phyloP scores from a whole-genome alignment of 129 eudicot species.

The Smallanthus sonchifolius region DNA sequence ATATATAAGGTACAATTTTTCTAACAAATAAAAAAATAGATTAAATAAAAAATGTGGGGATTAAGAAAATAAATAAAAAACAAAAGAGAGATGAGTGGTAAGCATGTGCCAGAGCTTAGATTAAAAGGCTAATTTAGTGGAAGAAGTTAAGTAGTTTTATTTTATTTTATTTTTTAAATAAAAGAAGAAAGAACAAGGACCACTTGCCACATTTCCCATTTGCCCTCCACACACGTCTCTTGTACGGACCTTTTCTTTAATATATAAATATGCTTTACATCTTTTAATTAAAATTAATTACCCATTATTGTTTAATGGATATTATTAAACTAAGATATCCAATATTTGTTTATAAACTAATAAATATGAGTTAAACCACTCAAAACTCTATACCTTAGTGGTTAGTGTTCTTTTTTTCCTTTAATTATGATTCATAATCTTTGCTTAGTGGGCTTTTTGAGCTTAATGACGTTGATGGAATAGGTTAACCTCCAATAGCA shows the following conservation, averaged over 20 bases:
- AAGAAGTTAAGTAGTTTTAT: constrained; percentile 9
- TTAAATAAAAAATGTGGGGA: background rate
- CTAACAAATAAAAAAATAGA: background rate
- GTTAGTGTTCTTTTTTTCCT: background rate
- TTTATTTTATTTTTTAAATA: background rate
- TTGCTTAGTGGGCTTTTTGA: too few species aligned
- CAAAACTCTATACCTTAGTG: background rate
- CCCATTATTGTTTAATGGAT: background rate
- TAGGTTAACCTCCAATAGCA: constrained; percentile 14
- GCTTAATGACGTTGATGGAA: background rate
- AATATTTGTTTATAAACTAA: background rate
- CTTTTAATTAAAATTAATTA: background rate
- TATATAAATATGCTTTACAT: background rate
- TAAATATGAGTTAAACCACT: background rate
- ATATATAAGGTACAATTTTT: too few species aligned
- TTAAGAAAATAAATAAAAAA: constrained; percentile 11
- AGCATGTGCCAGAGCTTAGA: constrained; percentile 48
- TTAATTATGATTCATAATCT: background rate
- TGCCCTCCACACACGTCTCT: constrained; percentile 28
- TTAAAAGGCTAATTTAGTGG: constrained; percentile 32
- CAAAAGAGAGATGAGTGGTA: constrained; percentile 33
- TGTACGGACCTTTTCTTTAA: constrained; percentile 20
- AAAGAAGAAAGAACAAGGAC: constrained; percentile 27
- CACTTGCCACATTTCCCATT: constrained; percentile 45
- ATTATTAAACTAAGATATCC: background rate